Evolutionary conservation across 805 yeast genomes (phyloP), one percentile per base, ranked within the genome.

Genomic region (Torulaspora gathmanii): DNA sequence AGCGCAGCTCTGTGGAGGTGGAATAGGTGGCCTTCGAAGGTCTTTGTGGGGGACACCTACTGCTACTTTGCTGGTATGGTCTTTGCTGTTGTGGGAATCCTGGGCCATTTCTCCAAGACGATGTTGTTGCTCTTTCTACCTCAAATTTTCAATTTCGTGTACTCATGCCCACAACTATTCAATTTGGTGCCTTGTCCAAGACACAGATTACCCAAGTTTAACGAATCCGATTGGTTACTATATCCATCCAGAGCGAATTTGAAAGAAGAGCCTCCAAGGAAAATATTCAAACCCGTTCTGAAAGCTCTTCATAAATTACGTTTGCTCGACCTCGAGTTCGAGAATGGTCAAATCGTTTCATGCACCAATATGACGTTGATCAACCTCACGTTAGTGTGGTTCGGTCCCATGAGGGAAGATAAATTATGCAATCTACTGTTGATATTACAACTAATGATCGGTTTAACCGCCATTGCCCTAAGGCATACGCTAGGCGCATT

Each of bases 11-110:
- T 93, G 44, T 76, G 86, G 55, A 79, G 77, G 54, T 83, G 73
- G 70, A 93, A 93, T 63, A 85, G 90, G 83, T 93, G 74, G 70
- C 99, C 99, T 0, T 88, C 99, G 0, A 69, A 69, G 45, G 98
- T 88, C 1, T 93, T 93, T 68, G 99, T 93, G 6, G 99, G 99
- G 25, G 99, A 93, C 63, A 91, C 99, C 0, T 93, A 85, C 71
- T 93, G 99, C 68, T 93, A 93, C 67, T 90, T 93, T 65, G 88
- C 96, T 20, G 99, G 99, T 3, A 93, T 93, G 99, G 95, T 93
- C 1, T 89, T 93, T 66, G 99, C 98, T 0, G 93, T 90, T 22
- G 96, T 87, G 25, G 98, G 97, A 1, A 93, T 93, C 28, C 74
- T 87, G 47, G 98, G 98, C 1, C 99, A 93, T 70, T 93, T 90